These are phyloP conservation scores for Exophiala sideris DNA, from an alignment of 2,329 filamentous ascomycete species.

Conservation along the genomic window DNA sequence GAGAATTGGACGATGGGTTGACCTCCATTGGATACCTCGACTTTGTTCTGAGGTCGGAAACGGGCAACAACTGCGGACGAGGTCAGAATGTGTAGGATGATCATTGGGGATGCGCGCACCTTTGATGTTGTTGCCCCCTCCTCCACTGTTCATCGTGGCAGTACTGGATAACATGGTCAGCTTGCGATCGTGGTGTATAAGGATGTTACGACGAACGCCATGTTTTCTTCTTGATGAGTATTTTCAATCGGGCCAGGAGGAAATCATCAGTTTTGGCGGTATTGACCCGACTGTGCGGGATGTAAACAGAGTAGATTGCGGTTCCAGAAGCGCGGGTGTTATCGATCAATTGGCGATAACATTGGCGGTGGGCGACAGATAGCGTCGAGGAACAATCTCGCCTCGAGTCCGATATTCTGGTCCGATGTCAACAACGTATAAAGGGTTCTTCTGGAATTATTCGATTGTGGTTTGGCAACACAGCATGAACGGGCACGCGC, in stretches of 20 bases:
- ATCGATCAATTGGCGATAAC: neutral
- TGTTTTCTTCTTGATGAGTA: constrained; percentile 6
- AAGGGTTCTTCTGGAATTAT: neutral
- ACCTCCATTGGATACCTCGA: constrained; percentile 85
- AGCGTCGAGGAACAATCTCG: too few relatives aligned
- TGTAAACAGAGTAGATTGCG: constrained; percentile 9
- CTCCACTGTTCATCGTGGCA: constrained; percentile 31
- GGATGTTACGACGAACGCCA: constrained; percentile 18
- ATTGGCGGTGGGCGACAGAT: neutral
- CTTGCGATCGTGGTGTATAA: neutral
- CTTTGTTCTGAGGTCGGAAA: constrained; percentile 94
- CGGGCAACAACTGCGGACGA: constrained; percentile 77
- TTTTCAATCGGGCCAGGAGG: constrained; percentile 23
- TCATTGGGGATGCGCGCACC: constrained; percentile 38
- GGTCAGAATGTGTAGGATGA: constrained; percentile 27
- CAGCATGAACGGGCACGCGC: constrained; percentile 6
- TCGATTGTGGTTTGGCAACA: neutral
- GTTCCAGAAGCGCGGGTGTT: constrained; percentile 1
- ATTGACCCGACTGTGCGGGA: constrained; percentile 13
- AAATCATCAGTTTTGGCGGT: constrained; percentile 18
- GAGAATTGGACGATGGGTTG: constrained; percentile 88
- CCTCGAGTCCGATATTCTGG: neutral
- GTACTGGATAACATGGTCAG: constrained; percentile 26
- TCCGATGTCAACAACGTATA: neutral
- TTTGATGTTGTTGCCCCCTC: constrained; percentile 49